These are phyloP conservation scores for Trametes meyenii DNA, from an alignment of 768 basidiomycete genomes.

Conservation along the genomic window DNA sequence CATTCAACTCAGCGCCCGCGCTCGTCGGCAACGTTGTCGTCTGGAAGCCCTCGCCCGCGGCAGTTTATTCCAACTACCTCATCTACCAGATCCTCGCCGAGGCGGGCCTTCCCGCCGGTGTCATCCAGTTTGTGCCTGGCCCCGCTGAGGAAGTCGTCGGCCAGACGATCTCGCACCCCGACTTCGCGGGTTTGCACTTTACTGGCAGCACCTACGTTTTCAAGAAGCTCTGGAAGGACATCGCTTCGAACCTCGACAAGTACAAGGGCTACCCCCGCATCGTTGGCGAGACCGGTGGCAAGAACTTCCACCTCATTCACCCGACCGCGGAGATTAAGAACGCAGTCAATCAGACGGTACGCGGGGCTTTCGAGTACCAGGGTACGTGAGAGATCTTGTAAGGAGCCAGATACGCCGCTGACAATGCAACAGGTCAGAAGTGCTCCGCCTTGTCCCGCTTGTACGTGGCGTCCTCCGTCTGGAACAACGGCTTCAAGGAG, in stretches of 20 bases:
- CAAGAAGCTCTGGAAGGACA: slow-evolving; percentile 96
- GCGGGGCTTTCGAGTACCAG: slow-evolving; percentile 95
- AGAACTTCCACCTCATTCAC: slow-evolving; percentile 98
- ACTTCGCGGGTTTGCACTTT: slow-evolving; percentile 92
- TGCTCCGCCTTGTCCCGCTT: slow-evolving; percentile 92
- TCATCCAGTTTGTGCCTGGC: slow-evolving; percentile 96
- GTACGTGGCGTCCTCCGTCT: slow-evolving; percentile 87
- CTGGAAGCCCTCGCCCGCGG: slow-evolving; percentile 98
- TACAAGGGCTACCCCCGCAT: slow-evolving; percentile 93
- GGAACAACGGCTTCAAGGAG: slow-evolving; percentile 87
- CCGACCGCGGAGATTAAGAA: slow-evolving; percentile 83
- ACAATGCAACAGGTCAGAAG: slow-evolving; percentile 73
- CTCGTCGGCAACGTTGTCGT: slow-evolving; percentile 93
- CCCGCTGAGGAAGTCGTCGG: slow-evolving; percentile 83
- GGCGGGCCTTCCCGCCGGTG: slow-evolving; percentile 91
- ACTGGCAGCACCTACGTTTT: slow-evolving; percentile 96
- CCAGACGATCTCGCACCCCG: slow-evolving; percentile 76
- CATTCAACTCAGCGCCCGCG: slow-evolving; percentile 63
- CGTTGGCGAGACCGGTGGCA: slow-evolving; percentile 97
- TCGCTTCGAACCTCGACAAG: slow-evolving; percentile 82
- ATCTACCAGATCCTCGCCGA: slow-evolving; percentile 89
- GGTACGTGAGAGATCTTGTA: slow-evolving; percentile 46
- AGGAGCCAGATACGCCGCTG: not conserved
- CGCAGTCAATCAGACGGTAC: slow-evolving; percentile 86
- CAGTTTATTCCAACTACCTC: slow-evolving; percentile 94